These are phyloP conservation scores for Hyphopichia wangnamkhiaoensis DNA, from an alignment of 1,139 yeast species.

Conservation along the genomic window DNA sequence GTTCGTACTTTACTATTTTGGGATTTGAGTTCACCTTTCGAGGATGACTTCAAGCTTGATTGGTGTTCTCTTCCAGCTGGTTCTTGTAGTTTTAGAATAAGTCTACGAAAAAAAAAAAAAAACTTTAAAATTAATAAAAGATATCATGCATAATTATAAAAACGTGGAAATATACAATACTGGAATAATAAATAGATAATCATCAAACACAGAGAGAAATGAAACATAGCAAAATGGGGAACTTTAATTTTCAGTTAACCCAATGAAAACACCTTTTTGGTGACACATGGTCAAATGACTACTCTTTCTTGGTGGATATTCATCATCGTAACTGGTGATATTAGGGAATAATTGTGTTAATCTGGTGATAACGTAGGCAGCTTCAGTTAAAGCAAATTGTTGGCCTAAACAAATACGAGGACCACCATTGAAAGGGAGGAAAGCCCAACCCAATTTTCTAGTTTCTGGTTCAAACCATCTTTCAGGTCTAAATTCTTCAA, in stretches of 20 bases:
- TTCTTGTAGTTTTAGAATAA: too few relatives aligned
- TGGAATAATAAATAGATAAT: background rate
- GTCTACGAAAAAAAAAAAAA: too few relatives aligned
- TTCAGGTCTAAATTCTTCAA: constrained; percentile 46
- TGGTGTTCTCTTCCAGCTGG: too few relatives aligned
- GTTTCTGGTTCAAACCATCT: constrained; percentile 46
- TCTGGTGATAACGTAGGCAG: constrained; percentile 46
- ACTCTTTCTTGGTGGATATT: constrained; percentile 35
- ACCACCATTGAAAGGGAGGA: constrained; percentile 60
- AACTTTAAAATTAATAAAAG: too few relatives aligned
- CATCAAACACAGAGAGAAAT: background rate
- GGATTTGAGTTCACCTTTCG: too few relatives aligned
- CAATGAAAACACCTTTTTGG: constrained; percentile 11
- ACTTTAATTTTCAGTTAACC: background rate
- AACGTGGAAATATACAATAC: background rate
- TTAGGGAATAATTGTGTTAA: constrained; percentile 34
- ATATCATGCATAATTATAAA: too few relatives aligned
- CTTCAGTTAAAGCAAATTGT: constrained; percentile 60
- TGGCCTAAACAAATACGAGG: constrained; percentile 63
- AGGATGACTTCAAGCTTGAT: too few relatives aligned
- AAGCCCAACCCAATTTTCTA: constrained; percentile 50
- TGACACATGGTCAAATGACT: constrained; percentile 35
- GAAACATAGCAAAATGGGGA: background rate
- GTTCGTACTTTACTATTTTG: too few relatives aligned
- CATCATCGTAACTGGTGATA: constrained; percentile 13